Evolutionary conservation across 768 basidiomycete species (phyloP).

Genomic region (Podaxis sp.): DNA sequence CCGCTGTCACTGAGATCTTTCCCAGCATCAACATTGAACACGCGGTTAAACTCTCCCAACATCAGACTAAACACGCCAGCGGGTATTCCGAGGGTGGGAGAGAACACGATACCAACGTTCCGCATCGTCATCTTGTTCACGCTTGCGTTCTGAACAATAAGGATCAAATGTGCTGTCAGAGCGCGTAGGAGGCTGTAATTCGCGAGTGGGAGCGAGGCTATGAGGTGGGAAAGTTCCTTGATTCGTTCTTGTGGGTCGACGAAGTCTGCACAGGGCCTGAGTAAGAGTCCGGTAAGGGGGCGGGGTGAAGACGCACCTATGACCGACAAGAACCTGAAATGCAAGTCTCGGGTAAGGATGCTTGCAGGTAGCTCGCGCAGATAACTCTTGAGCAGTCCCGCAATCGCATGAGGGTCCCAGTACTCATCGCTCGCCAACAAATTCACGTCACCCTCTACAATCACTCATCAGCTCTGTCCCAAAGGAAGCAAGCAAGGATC

Average conservation of each 20-base stretch:
- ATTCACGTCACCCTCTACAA: conserved; percentile 92
- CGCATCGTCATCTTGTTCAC: conserved; percentile 99
- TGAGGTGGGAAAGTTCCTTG: conserved; percentile 80
- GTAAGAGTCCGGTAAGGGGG: background rate
- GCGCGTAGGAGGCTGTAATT: conserved; percentile 96
- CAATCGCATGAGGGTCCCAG: conserved; percentile 97
- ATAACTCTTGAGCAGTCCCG: conserved; percentile 91
- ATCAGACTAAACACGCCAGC: conserved; percentile 95
- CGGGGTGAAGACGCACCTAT: conserved; percentile 66
- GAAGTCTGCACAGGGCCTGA: conserved; percentile 58
- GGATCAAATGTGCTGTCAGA: conserved; percentile 90
- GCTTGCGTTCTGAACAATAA: conserved; percentile 87
- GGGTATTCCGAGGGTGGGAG: conserved; percentile 96
- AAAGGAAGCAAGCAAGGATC: conserved; percentile 12
- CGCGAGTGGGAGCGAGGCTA: conserved; percentile 82
- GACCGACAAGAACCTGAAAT: conserved; percentile 86
- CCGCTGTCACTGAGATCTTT: conserved; percentile 31
- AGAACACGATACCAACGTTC: conserved; percentile 98
- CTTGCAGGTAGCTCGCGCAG: conserved; percentile 92
- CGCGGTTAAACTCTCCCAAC: conserved; percentile 89
- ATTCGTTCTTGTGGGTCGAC: conserved; percentile 88
- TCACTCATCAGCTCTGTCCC: background rate
- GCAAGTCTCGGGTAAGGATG: conserved; percentile 89
- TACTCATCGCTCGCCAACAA: conserved; percentile 85
- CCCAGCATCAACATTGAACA: conserved; percentile 78